Evolutionary conservation across 352 stramenopile genomes (phyloP), one percentile per base, ranked within the genome.

Genomic region (Pythium phragmiticola): DNA sequence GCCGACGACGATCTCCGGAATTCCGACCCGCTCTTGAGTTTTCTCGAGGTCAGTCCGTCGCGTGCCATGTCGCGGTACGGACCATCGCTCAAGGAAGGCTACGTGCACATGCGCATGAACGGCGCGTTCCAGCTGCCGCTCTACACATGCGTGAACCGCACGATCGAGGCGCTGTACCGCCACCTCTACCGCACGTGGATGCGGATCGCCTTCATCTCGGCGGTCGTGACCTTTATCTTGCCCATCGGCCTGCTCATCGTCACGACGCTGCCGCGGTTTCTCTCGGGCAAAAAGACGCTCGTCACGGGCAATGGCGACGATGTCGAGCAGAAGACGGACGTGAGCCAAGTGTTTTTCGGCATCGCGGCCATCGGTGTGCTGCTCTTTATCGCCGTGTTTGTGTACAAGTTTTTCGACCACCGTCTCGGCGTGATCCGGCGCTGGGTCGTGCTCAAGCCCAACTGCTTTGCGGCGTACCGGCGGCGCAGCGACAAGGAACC

Each of bases 81-180:
- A 2, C 82, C 83, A 23, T 93, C 84, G 30, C 60, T 93, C 19
- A 95, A 95, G 34, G 87, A 95, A 69, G 87, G 87, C 16, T 95
- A 95, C 64, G 87, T 92, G 50, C 87, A 95, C 73, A 92, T 95
- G 87, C 84, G 86, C 70, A 90, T 92, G 60, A 95, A 93, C 68
- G 87, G 87, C 57, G 76, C 87, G 47, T 92, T 94, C 62, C 87
- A 95, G 58, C 57, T 95, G 46, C 87, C 87, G 55, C 72, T 95
- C 12, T 92, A 95, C 67, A 85, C 80, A 46, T 95, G 86, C 65
- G 90, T 92, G 39, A 93, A 89, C 62, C 84, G 78, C 49, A 90
- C 81, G 16, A 89, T 95, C 59, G 87, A 95, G 63, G 72, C 75
- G 7, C 42, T 95, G 17, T 95, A 95, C 57, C 80, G 87, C 14